Evolutionary conservation across 2,329 filamentous ascomycete genomes (phyloP), one percentile per base, ranked within the genome.

Genomic region (Phialophora tarda): DNA sequence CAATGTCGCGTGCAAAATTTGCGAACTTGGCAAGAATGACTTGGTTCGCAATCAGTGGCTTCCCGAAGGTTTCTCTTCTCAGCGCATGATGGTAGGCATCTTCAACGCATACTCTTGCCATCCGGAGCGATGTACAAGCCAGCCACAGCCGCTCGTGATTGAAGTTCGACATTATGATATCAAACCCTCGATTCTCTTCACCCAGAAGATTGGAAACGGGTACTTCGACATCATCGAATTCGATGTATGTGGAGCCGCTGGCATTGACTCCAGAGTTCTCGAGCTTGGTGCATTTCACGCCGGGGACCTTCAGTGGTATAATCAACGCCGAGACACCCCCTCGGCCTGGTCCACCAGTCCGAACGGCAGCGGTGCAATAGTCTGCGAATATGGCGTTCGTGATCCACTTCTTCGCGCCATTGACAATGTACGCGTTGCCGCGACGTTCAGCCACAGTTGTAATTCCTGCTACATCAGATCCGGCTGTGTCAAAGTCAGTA

Each of bases 321-420:
- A 99, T 84, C 77, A 99, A 98, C 62, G 94, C 94, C 1, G 93
- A 93, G 79, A 99, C 97, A 64, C 95, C 95, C 80, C 92, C 93
- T 85, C 98, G 97, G 26, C 71, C 69, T 17, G 67, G 53, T n/a
- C 65, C 69, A 61, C 93, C 94, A 82, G 94, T 93, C 81, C 87
- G 89, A 0, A 90, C 93, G 77, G 97, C 90, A 38, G 98, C 83
- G 81, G 97, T 98, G 76, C 94, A 95, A 77, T 98, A 99, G 67
- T 98, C 95, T 75, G 98, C 93, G 82, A 97, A 99, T 82, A 98
- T 90, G 68, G 88, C 88, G 85, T 99, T 99, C 69, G 95, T 98
- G 81, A 99, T 99, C 95, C 95, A 99, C 94, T 98, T 98, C 87
- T 99, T 99, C 79, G 87, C 88, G 56, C 95, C 95, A 68, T 88